Conservation (phyloP, 148 eudicot species). For the Diospyros kaki region DNA sequence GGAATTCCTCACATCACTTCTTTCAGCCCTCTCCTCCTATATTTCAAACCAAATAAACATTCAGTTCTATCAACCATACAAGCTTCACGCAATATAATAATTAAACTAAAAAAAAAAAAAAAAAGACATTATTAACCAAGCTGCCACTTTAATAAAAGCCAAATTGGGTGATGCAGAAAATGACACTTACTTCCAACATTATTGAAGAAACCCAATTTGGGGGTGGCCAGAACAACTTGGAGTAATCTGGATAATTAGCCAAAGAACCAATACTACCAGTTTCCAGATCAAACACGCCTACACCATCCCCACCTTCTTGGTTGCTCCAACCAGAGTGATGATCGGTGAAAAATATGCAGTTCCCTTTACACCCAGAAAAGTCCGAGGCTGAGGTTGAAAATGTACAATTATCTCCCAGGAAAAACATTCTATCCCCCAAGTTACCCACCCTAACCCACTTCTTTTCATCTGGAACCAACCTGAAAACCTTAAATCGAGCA, state of each 20-base stretch:
- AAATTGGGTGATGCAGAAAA: background rate
- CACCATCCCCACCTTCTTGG: slow-evolving; percentile 41
- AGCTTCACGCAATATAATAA: no score
- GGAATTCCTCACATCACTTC: no score
- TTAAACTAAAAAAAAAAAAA: no score
- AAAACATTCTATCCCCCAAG: slow-evolving; percentile 62
- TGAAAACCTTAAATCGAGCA: slow-evolving; percentile 59
- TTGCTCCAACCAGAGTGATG: slow-evolving; percentile 16
- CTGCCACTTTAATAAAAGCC: no score
- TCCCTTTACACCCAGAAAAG: slow-evolving; percentile 42
- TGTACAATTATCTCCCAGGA: slow-evolving; percentile 58
- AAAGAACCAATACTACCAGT: slow-evolving; percentile 49
- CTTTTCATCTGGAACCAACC: slow-evolving; percentile 35
- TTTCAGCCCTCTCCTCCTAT: no score
- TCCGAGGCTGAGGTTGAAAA: slow-evolving; percentile 57
- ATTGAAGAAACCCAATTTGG: slow-evolving; percentile 50
- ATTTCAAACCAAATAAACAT: no score
- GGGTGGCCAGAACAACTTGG: slow-evolving; percentile 66
- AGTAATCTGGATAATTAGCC: slow-evolving; percentile 31
- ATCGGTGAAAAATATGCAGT: slow-evolving; percentile 52
- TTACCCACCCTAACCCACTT: slow-evolving; percentile 57
- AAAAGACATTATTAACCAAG: no score
- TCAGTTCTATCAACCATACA: no score
- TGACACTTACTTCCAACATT: slow-evolving; percentile 34
- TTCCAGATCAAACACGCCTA: slow-evolving; percentile 68